Base-by-base conservation (phyloP, 1,139 yeast genomes). In the Scheffersomyces insectosa region DNA sequence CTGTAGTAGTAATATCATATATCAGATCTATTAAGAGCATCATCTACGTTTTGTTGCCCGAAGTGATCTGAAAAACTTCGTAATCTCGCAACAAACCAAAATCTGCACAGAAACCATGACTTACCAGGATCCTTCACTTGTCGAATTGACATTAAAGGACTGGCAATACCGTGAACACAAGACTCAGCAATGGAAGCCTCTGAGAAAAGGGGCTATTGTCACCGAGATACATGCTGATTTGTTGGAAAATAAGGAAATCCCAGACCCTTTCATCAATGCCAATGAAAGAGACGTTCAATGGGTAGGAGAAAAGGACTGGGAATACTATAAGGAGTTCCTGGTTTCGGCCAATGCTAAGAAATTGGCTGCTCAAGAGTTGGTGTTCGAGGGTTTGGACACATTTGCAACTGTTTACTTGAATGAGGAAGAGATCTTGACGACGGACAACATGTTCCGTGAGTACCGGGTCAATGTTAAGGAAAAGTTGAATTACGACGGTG, bases 311-410 rank as follows among this genome's bases (percentile, higher is more conserved):
- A 52, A 46, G 6, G 70, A 67, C 40, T 73, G 79, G 79, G 72
- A 68, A 38, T 73, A 73, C 52, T 50, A 52, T 38, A 48, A 54
- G 11, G 37, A 37, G 8, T 61, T 63, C 23, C 20, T 9, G 7
- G 29, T 39, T 10, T 10, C 28, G 8, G n/a, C 28, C 4, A 8
- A 30, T 5, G 27, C 40, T 7, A 38, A 44, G 13, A n/a, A 29
- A 10, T 46, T 47, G n/a, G 43, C 45, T 4, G 38, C 48, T 13
- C 59, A 60, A 40, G 60, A 57, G 33, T 52, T 75, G 41, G 55
- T 65, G 1, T 70, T 72, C 47, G 72, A 72, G 42, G 79, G 79
- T 5, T 59, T 75, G 35, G 80, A 75, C 48, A 75, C 80, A 1
- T 65, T 68, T 53, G 73, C 75, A 2, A 60, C 63, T 4, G 69